A percentile compares a stretch with the other conserved stretches of the same genome.
These are phyloP conservation scores for Fraxinus platypoda DNA, from an alignment of 305 asterid species.

Conservation along the genomic window DNA sequence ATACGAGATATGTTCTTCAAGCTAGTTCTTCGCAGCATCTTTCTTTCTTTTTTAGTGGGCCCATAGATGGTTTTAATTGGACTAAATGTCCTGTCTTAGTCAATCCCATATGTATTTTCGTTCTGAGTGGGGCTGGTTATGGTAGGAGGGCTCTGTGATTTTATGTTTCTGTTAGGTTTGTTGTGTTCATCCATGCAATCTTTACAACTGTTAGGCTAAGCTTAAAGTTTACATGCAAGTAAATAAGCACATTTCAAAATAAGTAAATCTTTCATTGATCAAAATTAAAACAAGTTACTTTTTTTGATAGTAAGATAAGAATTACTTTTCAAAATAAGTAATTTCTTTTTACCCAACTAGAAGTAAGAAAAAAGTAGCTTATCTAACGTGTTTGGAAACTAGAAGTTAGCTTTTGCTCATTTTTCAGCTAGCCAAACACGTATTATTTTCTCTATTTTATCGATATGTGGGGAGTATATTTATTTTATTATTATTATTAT, in stretches of 20 bases:
- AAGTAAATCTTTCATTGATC: not conserved
- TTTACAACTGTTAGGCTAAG: not conserved
- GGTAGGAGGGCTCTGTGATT: not conserved
- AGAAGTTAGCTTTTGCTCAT: not conserved
- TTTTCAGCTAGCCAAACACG: not conserved
- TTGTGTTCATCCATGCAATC: not conserved
- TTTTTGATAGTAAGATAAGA: not conserved
- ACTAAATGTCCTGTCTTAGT: not conserved
- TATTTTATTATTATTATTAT: no score
- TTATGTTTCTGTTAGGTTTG: not conserved
- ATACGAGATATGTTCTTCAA: not conserved
- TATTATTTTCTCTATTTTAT: not conserved
- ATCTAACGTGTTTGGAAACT: not conserved
- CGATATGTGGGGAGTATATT: not conserved
- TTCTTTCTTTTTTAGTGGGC: not conserved
- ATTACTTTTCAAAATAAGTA: not conserved
- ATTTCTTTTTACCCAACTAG: not conserved
- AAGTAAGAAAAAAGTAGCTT: not conserved
- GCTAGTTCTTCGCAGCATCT: constrained; percentile 6
- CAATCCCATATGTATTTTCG: not conserved
- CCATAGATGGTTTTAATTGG: not conserved
- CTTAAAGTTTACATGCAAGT: not conserved
- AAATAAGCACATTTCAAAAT: not conserved
- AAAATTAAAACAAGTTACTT: not conserved
- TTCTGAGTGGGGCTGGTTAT: not conserved